Percentiles rank a stretch among this genome's conserved stretches.
phyloP scores from a whole-genome alignment of 2,329 filamentous ascomycete species.

The Ceratocystis albifundus region DNA sequence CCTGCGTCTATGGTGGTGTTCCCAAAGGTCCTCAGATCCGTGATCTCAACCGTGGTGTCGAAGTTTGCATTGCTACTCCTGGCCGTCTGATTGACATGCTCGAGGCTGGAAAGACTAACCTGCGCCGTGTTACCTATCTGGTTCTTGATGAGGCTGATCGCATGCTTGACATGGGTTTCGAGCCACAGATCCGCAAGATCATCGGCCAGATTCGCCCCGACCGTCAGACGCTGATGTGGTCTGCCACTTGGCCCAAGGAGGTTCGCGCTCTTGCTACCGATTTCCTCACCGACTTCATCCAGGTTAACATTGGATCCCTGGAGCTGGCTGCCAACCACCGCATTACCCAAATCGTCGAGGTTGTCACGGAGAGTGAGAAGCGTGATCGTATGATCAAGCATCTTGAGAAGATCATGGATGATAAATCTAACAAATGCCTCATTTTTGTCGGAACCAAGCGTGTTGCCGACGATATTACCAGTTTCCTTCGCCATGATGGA shows the following conservation, averaged over 20 bases:
- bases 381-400: constrained; percentile 95
- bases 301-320: constrained; percentile 96
- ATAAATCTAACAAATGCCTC: constrained; percentile 87
- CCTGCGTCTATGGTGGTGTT: constrained; percentile 97
- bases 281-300: constrained; percentile 91
- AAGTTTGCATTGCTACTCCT: constrained; percentile 96
- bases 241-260: constrained; percentile 97
- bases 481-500: constrained; percentile 92
- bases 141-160: constrained; percentile 98
- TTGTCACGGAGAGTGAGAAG: constrained; percentile 94
- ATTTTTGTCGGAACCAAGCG: constrained; percentile 92
- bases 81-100: constrained; percentile 98
- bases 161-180: constrained; percentile 99
- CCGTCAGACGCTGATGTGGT: constrained; percentile 99
- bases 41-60: constrained; percentile 85
- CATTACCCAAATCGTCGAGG: constrained; percentile 95
- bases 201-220: constrained; percentile 95
- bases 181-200: constrained; percentile 98
- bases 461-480: constrained; percentile 93
- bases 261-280: constrained; percentile 83
- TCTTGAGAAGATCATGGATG: constrained; percentile 94
- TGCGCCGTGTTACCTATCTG: constrained; percentile 93
- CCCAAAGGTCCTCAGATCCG: constrained; percentile 95
- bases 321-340: constrained; percentile 94
- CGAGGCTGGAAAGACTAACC: constrained; percentile 93